Evolutionary conservation across 345 rosid species (phyloP).

Genomic region (Corchorus olitorius): DNA sequence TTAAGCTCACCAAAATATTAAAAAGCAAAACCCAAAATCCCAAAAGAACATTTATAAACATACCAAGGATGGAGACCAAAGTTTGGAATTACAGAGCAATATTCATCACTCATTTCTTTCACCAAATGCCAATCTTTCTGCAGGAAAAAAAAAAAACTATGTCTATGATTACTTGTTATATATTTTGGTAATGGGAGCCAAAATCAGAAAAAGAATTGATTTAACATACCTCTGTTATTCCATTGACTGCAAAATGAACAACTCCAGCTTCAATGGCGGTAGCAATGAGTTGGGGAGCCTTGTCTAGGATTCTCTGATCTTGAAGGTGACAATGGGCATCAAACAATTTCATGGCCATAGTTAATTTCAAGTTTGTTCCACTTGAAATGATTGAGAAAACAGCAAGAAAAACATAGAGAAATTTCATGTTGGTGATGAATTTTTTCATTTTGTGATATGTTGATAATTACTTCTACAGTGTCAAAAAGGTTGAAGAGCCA

Average conservation of each 20-base stretch:
- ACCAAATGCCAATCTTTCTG: slow-evolving; percentile 87
- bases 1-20: not conserved
- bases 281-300: slow-evolving; percentile 52
- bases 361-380: not conserved
- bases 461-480: not conserved
- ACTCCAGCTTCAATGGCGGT: not conserved
- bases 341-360: slow-evolving; percentile 58
- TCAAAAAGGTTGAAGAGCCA: not conserved
- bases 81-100: slow-evolving; percentile 74
- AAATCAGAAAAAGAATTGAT: not conserved
- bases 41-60: not conserved
- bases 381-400: not conserved
- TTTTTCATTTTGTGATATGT: not conserved
- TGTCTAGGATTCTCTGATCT: slow-evolving; percentile 69
- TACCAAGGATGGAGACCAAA: slow-evolving; percentile 95
- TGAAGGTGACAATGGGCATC: slow-evolving; percentile 98
- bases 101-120: slow-evolving; percentile 60
- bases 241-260: slow-evolving; percentile 3
- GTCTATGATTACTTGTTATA: no score
- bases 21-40: not conserved
- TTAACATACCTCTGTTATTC: slow-evolving; percentile 8
- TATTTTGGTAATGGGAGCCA: not conserved
- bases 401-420: not conserved
- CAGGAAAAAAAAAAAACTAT: not conserved
- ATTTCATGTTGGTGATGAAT: not conserved